Percentiles rank a stretch among this genome's conserved stretches.
These are phyloP conservation scores for Xylariaceae sp. DNA, from an alignment of 2,329 filamentous ascomycete genomes.

Conservation along the genomic window DNA sequence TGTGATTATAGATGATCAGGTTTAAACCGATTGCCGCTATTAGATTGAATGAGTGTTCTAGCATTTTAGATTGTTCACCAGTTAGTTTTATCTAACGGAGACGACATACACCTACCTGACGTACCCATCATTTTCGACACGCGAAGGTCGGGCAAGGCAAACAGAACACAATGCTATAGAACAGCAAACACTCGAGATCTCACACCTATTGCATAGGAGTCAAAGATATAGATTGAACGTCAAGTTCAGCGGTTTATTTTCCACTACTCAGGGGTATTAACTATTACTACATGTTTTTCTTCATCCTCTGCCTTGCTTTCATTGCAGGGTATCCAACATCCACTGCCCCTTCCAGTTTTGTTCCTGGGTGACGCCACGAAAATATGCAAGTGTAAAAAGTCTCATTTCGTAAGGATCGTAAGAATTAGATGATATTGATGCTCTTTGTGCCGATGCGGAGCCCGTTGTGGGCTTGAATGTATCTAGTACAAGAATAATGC, in stretches of 20 bases:
- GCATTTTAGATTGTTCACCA: too few species aligned
- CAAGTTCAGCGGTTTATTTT: constrained; percentile 34
- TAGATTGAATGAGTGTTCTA: too few species aligned
- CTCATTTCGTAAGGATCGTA: constrained; percentile 62
- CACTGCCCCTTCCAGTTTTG: constrained; percentile 5
- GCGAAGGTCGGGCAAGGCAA: neutral
- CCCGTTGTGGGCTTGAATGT: constrained; percentile 11
- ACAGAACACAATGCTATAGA: too few species aligned
- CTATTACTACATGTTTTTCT: constrained; percentile 38
- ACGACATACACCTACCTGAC: too few species aligned
- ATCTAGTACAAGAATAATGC: constrained; percentile 28
- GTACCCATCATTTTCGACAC: neutral
- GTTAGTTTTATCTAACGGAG: too few species aligned
- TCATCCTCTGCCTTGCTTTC: constrained; percentile 26
- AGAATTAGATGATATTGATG: constrained; percentile 47
- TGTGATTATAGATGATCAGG: neutral
- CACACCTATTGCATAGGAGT: too few species aligned
- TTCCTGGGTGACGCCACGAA: constrained; percentile 18
- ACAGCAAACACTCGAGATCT: too few species aligned
- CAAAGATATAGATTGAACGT: constrained; percentile 24
- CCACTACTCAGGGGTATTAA: constrained; percentile 35
- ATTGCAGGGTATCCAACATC: neutral
- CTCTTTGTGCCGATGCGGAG: constrained; percentile 15
- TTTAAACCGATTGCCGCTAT: too few species aligned
- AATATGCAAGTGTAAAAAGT: constrained; percentile 39